A percentile compares a stretch with the other conserved stretches of the same genome.
These are phyloP conservation scores for Aspergillus neoniger DNA, from an alignment of 2,329 filamentous ascomycete genomes.

Conservation along the genomic window DNA sequence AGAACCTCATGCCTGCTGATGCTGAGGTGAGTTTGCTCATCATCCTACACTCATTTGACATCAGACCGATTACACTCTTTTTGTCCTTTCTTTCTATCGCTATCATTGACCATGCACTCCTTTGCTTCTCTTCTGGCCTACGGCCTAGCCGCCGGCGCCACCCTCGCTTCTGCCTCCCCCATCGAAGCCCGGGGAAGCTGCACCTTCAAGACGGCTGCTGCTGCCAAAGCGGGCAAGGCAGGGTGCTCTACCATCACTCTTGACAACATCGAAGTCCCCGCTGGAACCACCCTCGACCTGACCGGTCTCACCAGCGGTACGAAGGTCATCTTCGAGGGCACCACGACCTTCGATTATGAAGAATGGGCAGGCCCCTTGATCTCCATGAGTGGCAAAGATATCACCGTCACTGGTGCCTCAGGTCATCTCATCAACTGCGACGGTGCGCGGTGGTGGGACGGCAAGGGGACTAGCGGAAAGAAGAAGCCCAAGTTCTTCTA, in stretches of 20 bases:
- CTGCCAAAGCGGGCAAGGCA: slow-evolving; percentile 33
- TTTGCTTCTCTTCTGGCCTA: neutral
- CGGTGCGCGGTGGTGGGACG: slow-evolving; percentile 49
- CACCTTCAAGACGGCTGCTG: neutral
- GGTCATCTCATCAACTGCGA: slow-evolving; percentile 43
- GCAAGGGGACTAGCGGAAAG: slow-evolving; percentile 47
- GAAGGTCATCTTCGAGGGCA: slow-evolving; percentile 46
- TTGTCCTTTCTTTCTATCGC: neutral
- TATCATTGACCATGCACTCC: neutral
- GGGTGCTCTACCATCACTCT: slow-evolving; percentile 47
- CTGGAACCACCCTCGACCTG: slow-evolving; percentile 44
- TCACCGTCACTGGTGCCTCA: slow-evolving; percentile 42
- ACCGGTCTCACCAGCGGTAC: slow-evolving; percentile 43
- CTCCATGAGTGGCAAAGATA: slow-evolving; percentile 40
- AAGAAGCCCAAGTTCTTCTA: slow-evolving; percentile 39
- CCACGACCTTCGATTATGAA: slow-evolving; percentile 40
- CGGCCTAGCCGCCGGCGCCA: neutral
- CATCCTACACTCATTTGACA: neutral
- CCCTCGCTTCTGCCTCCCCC: neutral
- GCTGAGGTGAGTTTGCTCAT: neutral
- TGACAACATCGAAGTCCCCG: slow-evolving; percentile 43
- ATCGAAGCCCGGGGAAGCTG: neutral
- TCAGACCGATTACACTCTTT: neutral
- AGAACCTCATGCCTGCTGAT: too few relatives aligned
- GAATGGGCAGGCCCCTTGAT: slow-evolving; percentile 41